phyloP scores from a whole-genome alignment of 108 stramenopile genomes.

The Skeletonema costatum region DNA sequence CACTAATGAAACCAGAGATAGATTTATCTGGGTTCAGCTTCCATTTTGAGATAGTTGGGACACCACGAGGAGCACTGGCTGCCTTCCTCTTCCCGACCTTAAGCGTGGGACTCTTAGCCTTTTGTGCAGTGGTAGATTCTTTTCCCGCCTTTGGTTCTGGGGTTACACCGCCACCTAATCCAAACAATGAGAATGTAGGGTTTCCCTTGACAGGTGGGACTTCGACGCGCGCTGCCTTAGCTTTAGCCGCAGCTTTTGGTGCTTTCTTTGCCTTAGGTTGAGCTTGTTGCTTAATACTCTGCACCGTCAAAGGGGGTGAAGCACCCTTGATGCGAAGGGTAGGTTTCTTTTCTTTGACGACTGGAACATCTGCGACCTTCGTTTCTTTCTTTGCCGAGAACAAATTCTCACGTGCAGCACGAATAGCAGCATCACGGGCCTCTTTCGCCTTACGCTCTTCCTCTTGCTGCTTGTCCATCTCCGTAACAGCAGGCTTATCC shows the following conservation, averaged over 20 bases:
- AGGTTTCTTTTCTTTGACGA: conserved; percentile 8
- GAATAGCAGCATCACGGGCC: conserved; percentile 21
- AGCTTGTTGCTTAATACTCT: conserved; percentile 1
- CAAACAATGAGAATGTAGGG: conserved; percentile 55
- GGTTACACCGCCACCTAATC: conserved; percentile 26
- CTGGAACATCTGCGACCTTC: conserved; percentile 6
- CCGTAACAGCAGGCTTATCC: conserved; percentile 36
- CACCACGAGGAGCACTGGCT: conserved; percentile 40
- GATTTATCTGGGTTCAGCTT: conserved; percentile 50
- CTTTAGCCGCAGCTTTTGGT: neutral
- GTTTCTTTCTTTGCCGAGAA: neutral
- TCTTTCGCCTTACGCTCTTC: conserved; percentile 32
- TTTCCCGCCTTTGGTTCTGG: neutral
- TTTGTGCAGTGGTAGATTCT: neutral
- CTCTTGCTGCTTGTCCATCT: conserved; percentile 40
- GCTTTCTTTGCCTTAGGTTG: conserved; percentile 20
- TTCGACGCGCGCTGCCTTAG: neutral
- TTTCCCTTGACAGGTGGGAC: conserved; percentile 40
- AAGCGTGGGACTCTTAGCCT: conserved; percentile 4
- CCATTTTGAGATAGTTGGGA: conserved; percentile 65
- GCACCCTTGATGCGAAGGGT: conserved; percentile 6
- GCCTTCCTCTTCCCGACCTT: conserved; percentile 2
- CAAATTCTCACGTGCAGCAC: conserved; percentile 5
- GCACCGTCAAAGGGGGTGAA: neutral
- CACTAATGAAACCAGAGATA: conserved; percentile 57